Evolutionary conservation across 306 rosid species (phyloP), one percentile per base, ranked within the genome.

Genomic region (Geum urbanum): DNA sequence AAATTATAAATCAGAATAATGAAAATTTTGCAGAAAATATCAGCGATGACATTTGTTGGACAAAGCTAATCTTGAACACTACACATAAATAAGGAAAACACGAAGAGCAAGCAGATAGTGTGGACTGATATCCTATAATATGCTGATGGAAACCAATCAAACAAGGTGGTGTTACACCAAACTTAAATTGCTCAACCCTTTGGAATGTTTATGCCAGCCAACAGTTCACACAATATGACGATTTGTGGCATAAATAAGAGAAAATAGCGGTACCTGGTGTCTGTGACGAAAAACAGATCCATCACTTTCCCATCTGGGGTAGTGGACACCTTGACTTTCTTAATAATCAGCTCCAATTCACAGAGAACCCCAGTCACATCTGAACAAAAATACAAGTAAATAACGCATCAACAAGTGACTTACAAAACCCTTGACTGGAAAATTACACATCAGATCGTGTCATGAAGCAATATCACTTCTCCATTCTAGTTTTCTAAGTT

Each of bases 221-320:
- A 56, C 12, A 24, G 52, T 24, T 52, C 13, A 41, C 7, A 69
- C 32, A 7, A 62, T 47, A 48, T 74, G 69, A 22, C 14, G 61
- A 53, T 63, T 20, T 56, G 35, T 57, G 61, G 44, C 49, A 69
- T 16, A 62, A 22, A 32, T 55, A 32, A 49, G 61, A 75, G 77
- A 74, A 78, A 50, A 62, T 27, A 41, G 66, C 22, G 15, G 54
- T 74, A 90, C 98, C 98, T 94, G 78, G 87, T 75, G 67, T 94
- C 99, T 32, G 91, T 84, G 87, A 94, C 77, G 86, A 94, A 88
- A 86, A 94, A 94, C 73, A 94, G 83, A 79, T 94, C 96, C 86
- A 94, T 84, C 69, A 91, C 97, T 91, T 74, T 91, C 64, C 92
- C 97, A 76, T 94, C 99, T 1, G 99, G 99, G 18, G 97, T 94